phyloP scores from a whole-genome alignment of 495 filamentous ascomycete species.

The Aspergillus kassunensis region DNA sequence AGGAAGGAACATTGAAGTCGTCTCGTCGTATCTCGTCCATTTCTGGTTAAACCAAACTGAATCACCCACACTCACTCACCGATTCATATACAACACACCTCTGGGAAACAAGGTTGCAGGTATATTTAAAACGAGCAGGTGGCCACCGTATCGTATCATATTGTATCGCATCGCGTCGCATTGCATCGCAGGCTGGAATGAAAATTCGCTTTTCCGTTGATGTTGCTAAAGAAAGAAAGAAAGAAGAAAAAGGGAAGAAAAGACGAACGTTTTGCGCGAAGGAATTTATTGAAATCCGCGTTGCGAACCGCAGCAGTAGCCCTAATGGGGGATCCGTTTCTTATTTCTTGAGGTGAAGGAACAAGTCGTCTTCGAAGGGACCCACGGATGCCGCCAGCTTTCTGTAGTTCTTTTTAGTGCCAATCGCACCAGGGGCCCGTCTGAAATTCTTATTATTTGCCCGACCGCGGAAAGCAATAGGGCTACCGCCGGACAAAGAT shows the following conservation, averaged over 20 bases:
- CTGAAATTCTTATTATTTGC: slow-evolving; percentile 11
- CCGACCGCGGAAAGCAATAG: slow-evolving; percentile 7
- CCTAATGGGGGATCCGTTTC: not conserved
- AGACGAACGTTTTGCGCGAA: not conserved
- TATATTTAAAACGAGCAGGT: slow-evolving; percentile 18
- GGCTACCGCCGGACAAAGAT: slow-evolving; percentile 16
- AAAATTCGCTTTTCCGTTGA: not conserved
- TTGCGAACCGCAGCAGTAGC: not conserved
- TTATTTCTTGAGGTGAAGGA: slow-evolving; percentile 6
- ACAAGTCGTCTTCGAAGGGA: slow-evolving; percentile 19
- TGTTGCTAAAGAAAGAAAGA: not conserved
- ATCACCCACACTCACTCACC: slow-evolving; percentile 5
- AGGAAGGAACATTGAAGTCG: not conserved
- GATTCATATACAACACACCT: slow-evolving; percentile 11
- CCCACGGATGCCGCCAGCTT: slow-evolving; percentile 16
- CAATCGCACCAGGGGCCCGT: slow-evolving; percentile 12
- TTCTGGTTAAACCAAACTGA: not conserved
- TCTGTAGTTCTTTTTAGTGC: slow-evolving; percentile 10
- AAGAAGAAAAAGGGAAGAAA: slow-evolving; percentile 7
- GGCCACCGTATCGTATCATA: slow-evolving; percentile 9
- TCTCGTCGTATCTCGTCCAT: not conserved
- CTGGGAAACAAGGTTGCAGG: slow-evolving; percentile 1
- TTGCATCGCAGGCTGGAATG: not conserved
- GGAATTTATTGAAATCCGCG: not conserved
- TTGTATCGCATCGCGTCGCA: not conserved